Conservation (phyloP, 2,329 filamentous ascomycete species). For the Thelonectria discophora region DNA sequence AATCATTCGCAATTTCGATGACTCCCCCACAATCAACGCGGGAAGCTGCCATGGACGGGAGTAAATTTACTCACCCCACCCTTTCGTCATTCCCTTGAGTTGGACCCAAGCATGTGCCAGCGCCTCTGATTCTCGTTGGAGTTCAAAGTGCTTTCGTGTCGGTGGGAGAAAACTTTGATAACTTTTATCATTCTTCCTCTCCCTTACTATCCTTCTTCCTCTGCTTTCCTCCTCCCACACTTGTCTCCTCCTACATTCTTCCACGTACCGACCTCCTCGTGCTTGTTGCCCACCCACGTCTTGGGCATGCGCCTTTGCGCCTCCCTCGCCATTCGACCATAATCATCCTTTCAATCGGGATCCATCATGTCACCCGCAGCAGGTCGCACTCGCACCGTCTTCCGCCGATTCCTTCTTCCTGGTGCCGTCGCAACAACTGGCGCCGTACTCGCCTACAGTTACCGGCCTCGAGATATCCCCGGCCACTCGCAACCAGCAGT, state of each 20-base stretch:
- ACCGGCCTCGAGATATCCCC: constrained; percentile 76
- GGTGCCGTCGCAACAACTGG: constrained; percentile 54
- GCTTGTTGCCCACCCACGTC: neutral
- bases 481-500: constrained; percentile 74
- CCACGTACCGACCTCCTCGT: neutral
- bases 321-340: neutral
- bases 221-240: neutral
- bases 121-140: constrained; percentile 5
- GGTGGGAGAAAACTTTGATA: neutral
- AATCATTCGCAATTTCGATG: neutral
- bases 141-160: neutral
- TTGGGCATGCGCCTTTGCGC: neutral
- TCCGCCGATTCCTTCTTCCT: constrained; percentile 56
- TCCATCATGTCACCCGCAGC: constrained; percentile 32
- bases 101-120: constrained; percentile 14
- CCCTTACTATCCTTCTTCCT: neutral
- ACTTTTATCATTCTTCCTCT: neutral
- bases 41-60: too few relatives aligned
- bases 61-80: neutral
- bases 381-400: constrained; percentile 21
- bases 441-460: constrained; percentile 60
- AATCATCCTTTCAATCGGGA: neutral
- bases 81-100: constrained; percentile 13
- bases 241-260: neutral
- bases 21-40: neutral